Evolutionary conservation across 208 protist species (phyloP).

Genomic region (Leishmania amazonensis): DNA sequence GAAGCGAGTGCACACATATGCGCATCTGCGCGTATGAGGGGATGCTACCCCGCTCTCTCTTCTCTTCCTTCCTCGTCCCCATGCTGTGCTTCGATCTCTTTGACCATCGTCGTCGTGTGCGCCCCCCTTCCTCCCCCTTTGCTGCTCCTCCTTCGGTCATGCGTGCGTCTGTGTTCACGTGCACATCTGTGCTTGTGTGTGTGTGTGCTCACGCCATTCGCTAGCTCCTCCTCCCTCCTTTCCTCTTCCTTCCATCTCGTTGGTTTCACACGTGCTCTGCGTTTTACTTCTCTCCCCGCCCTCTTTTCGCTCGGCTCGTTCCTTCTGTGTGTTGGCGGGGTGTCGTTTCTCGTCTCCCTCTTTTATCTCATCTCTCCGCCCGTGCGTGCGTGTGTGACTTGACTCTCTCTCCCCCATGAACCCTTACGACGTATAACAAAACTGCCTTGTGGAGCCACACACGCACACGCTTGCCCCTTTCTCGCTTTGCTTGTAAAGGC

Average conservation of each 20-base stretch:
- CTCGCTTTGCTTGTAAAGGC: background rate
- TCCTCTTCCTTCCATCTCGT: background rate
- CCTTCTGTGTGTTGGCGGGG: background rate
- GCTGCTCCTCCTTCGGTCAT: slow-evolving; percentile 5
- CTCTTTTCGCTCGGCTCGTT: background rate
- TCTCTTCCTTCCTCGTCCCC: background rate
- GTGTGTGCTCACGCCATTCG: background rate
- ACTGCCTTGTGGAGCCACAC: background rate
- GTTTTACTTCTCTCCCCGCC: background rate
- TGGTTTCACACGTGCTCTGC: background rate
- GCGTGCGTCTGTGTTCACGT: background rate
- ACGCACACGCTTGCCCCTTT: background rate
- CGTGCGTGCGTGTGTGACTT: background rate
- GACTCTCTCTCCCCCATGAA: background rate
- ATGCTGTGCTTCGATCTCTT: background rate
- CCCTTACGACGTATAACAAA: background rate
- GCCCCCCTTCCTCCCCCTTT: background rate
- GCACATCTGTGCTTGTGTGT: background rate
- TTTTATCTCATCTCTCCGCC: background rate
- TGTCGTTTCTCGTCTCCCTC: background rate
- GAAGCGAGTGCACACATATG: background rate
- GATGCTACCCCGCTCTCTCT: background rate
- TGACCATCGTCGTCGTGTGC: background rate
- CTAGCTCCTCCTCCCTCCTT: background rate
- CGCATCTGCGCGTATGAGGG: background rate